phyloP scores from a whole-genome alignment of 345 rosid genomes.

The Eucalyptus sp. region DNA sequence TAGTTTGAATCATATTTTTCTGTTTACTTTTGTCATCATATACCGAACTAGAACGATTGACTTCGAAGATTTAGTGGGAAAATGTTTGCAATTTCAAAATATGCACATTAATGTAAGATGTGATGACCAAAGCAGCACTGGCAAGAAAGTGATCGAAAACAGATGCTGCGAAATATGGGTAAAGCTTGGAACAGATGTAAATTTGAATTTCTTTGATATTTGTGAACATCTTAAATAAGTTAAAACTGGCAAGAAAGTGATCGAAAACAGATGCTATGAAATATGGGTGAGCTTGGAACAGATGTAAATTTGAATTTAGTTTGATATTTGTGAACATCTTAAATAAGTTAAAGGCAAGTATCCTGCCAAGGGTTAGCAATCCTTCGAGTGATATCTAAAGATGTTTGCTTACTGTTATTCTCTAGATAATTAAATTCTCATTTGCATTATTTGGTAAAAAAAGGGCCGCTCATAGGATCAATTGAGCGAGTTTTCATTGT shows the following conservation, averaged over 20 bases:
- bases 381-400: background rate
- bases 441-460: background rate
- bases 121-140: background rate
- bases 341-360: background rate
- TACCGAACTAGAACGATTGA: background rate
- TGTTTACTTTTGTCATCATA: background rate
- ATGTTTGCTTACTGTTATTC: background rate
- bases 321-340: background rate
- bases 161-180: background rate
- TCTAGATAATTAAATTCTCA: background rate
- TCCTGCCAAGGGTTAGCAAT: background rate
- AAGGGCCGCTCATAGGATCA: background rate
- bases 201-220: background rate
- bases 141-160: background rate
- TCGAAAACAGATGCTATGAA: background rate
- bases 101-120: background rate
- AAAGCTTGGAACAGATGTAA: background rate
- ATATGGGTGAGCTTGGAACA: background rate
- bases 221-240: background rate
- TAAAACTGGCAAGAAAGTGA: background rate
- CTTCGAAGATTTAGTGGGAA: background rate
- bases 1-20: background rate
- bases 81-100: background rate
- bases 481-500: background rate
- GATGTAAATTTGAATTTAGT: background rate